Evolutionary conservation across 164 flowering plant species (phyloP).

Genomic region (Malania oleifera): DNA sequence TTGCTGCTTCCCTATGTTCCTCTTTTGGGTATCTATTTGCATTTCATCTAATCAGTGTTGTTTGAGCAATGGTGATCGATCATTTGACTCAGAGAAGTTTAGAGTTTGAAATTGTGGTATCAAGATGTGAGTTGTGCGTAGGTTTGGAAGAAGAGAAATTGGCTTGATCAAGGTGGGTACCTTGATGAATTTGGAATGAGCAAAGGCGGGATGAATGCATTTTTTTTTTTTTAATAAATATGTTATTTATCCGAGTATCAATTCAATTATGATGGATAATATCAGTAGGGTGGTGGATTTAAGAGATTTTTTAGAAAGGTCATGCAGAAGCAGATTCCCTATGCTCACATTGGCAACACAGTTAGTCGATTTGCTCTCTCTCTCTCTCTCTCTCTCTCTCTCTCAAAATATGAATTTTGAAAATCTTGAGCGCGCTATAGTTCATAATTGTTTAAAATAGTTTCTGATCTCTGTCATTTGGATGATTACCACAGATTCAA

Average conservation of each 20-base stretch:
- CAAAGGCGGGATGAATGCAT: background rate
- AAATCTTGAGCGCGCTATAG: no score
- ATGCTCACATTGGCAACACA: no score
- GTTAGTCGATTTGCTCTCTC: no score
- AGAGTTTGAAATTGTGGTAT: background rate
- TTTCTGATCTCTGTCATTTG: no score
- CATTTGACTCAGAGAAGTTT: background rate
- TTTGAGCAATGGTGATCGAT: slow-evolving; percentile 7
- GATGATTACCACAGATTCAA: no score
- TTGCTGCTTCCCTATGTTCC: background rate
- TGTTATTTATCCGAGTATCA: background rate
- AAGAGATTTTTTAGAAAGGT: no score
- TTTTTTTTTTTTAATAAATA: background rate
- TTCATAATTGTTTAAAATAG: no score
- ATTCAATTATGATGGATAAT: background rate
- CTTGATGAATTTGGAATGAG: slow-evolving; percentile 3
- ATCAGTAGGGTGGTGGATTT: background rate
- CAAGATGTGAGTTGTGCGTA: background rate
- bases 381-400: no score
- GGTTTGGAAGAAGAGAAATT: slow-evolving; percentile 1
- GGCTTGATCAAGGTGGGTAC: background rate
- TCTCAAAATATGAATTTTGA: no score
- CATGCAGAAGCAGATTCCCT: no score
- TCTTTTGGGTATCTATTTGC: background rate
- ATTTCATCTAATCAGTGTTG: background rate